Conservation (phyloP, 2,329 filamentous ascomycete species). For the Botrytis elliptica region DNA sequence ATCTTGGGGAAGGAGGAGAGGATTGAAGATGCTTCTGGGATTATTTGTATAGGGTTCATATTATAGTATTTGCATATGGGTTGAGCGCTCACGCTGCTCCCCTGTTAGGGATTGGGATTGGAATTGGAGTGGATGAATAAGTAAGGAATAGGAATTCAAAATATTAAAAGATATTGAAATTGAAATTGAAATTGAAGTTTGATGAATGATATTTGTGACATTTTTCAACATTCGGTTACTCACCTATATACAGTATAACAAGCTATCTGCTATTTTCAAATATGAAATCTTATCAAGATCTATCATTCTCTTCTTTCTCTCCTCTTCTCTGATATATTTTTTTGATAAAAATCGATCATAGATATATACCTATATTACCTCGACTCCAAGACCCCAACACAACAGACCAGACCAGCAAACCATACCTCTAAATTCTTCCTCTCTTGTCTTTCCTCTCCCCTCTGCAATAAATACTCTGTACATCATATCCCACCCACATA, state of each 20-base stretch:
- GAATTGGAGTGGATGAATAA: neutral
- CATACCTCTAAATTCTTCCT: too few species aligned
- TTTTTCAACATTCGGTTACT: too few species aligned
- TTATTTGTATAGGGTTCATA: neutral
- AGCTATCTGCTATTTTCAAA: neutral
- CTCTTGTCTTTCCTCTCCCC: too few species aligned
- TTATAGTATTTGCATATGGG: slow-evolving; percentile 15
- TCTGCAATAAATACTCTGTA: too few species aligned
- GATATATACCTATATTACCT: too few species aligned
- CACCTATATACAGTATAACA: too few species aligned
- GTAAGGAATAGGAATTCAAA: neutral
- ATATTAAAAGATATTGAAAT: neutral
- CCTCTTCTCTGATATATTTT: neutral
- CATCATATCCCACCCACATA: too few species aligned
- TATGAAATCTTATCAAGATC: neutral
- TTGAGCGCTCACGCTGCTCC: slow-evolving; percentile 17
- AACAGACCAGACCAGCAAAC: too few species aligned
- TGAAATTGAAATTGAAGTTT: neutral
- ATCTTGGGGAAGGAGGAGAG: neutral
- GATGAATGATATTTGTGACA: neutral
- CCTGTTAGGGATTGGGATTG: neutral
- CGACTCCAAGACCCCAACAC: too few species aligned
- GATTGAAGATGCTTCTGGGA: neutral
- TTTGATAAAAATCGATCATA: neutral
- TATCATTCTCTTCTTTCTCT: neutral